Evolutionary conservation across 495 filamentous ascomycete species (phyloP).

Genomic region (Xylaria cubensis): DNA sequence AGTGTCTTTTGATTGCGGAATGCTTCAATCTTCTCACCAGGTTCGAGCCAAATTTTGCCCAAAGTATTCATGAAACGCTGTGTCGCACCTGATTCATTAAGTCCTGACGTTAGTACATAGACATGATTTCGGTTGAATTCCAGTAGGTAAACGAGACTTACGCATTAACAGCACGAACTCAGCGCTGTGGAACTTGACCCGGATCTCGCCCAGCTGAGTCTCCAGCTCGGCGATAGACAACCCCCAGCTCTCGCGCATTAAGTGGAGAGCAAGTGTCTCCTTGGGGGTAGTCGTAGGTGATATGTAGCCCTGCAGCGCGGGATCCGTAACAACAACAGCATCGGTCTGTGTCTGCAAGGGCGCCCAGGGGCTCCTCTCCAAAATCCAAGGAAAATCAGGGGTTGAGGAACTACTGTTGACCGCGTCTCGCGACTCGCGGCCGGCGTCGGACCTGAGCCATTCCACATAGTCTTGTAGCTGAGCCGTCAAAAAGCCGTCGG

Average conservation of each 20-base stretch:
- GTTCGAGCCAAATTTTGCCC: conserved; percentile 35
- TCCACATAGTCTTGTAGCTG: conserved; percentile 52
- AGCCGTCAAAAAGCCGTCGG: conserved; percentile 47
- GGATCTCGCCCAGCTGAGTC: conserved; percentile 41
- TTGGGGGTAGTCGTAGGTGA: conserved; percentile 36
- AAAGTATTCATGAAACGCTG: conserved; percentile 43
- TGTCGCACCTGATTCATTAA: conserved; percentile 39
- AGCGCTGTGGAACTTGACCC: conserved; percentile 37
- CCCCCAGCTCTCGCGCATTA: conserved; percentile 54
- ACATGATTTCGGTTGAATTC: not conserved
- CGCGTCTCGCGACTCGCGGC: not conserved
- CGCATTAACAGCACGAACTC: conserved; percentile 50
- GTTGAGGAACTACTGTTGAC: not conserved
- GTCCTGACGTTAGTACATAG: not conserved
- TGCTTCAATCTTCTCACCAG: conserved; percentile 45
- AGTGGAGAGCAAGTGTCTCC: conserved; percentile 42
- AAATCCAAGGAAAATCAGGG: conserved; percentile 39
- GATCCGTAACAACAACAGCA: conserved; percentile 17
- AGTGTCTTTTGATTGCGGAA: conserved; percentile 34
- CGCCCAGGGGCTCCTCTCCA: conserved; percentile 40
- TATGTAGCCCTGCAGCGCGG: conserved; percentile 38
- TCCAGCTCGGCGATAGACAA: conserved; percentile 40
- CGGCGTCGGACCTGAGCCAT: not conserved
- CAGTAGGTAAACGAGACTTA: conserved; percentile 25
- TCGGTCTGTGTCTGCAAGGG: conserved; percentile 31